Evolutionary conservation across 2,329 filamentous ascomycete genomes (phyloP), one percentile per base, ranked within the genome.

Genomic region (Trichophyton equinum): DNA sequence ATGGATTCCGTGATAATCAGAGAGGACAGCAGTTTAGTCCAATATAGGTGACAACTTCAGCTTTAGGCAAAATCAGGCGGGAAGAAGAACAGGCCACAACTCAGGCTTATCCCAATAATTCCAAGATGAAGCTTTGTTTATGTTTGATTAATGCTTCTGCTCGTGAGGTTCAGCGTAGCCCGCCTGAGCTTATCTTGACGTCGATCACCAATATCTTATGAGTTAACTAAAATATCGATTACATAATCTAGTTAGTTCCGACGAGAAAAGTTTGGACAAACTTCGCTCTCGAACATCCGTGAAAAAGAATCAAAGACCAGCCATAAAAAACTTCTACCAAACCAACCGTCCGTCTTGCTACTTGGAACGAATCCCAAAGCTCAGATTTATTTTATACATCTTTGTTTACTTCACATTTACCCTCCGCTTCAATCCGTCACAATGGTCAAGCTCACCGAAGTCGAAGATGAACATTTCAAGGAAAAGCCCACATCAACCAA

Each of bases 381-480:
- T n/a, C 4, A 18, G 27, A 36, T 7, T 27, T 13, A n/a, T 20
- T 20, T 55, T 11, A 27, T 18, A 13, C 27, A 38, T 4, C 30
- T 55, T n/a, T 15, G 4, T 18, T 18, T 13, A 9, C 15, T 18
- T 36, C 20, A 33, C 22, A 57, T n/a, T 15, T 27, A 7, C 27
- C 7, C n/a, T 18, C 36, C 20, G 5, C n/a, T 49, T 49, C 18
- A 59, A 27, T 56, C 47, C 25, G 18, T 55, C 58, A 63, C 57
- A 59, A 96, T 97, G 92, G 92, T 97, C 76, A 90, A 92, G 78
- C 89, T 97, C 73, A 89, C 90, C 73, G 92, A 97, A 81, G 92
- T 97, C 72, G 87, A 95, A 74, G 92, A 97, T 74, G 91, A 96
- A 82, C 89, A 95, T 77, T 95, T 96, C 81, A 79, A 83, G 74